Conservation (phyloP, 306 rosid species). For the Cucumis melo region DNA sequence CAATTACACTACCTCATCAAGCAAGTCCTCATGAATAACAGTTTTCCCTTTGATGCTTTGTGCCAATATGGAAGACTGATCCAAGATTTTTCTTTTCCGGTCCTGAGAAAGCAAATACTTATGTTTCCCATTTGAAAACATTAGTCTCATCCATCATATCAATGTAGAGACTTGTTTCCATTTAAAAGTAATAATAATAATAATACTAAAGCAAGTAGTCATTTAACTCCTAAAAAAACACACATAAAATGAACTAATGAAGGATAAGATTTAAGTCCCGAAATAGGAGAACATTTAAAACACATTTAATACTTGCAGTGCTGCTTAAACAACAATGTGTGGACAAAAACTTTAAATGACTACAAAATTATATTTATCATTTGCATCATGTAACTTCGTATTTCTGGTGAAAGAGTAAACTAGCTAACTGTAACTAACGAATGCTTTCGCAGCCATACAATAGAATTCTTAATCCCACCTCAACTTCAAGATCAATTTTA, state of each 20-base stretch:
- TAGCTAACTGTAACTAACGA: background rate
- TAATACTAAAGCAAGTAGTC: background rate
- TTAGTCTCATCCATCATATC: too few species aligned
- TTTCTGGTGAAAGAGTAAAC: background rate
- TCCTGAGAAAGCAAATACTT: slow-evolving; percentile 28
- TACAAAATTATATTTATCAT: background rate
- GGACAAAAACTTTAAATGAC: background rate
- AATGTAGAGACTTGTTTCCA: too few species aligned
- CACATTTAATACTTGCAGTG: background rate
- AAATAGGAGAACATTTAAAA: background rate
- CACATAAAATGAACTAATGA: background rate
- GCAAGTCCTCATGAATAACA: slow-evolving; percentile 53
- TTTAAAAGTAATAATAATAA: too few species aligned
- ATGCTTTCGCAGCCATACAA: background rate
- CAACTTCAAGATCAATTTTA: slow-evolving; percentile 46
- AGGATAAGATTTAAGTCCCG: background rate
- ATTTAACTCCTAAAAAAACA: background rate
- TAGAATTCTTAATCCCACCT: slow-evolving; percentile 27
- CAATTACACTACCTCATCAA: slow-evolving; percentile 55
- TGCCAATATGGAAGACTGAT: slow-evolving; percentile 51
- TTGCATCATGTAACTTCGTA: background rate
- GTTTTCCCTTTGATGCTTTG: slow-evolving; percentile 55
- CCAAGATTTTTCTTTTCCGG: slow-evolving; percentile 49
- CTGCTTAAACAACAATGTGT: background rate
- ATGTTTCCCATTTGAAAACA: background rate